Evolutionary conservation across 129 eudicot genomes (phyloP), one percentile per base, ranked within the genome.

Genomic region (Arctium lappa): DNA sequence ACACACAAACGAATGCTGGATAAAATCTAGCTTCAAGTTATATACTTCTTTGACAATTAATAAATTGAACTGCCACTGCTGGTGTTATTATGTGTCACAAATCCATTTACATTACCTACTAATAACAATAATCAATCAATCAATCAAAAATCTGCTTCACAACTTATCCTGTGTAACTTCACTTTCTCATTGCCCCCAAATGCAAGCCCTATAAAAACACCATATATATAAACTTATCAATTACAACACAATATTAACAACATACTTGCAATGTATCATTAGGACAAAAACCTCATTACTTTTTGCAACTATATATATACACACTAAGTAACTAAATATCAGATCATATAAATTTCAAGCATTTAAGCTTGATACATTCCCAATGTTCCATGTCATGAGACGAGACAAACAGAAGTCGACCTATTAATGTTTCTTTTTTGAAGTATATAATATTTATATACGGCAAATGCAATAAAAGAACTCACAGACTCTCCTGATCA

Each of bases 151-250:
- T 22, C 76, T 77, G 50, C 37, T 82, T 82, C 81, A 79, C 36
- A 69, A 48, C 32, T 78, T 65, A 22, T 62, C 18, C 13, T 79
- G 29, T 66, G 5, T 2, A 13, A 27, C 80, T 16, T 42, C 68
- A 15, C 78, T 40, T 60, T 60, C 29, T 91, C 86, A 91, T 80
- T 86, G 91, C 13, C 90, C 88, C 95, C 95, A 91, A 74, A 91
- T 89, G 81, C 95, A 91, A 75, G 92, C 90, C 91, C 95, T 91
- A 80, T 50, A 81, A 78, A 18, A 60, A 31, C 31, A 48, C 80
- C 83, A 1, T 8, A 30, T 80, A 50, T 79, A 30, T 3, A 80
- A 80, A 50, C 50, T 36, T 72, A 48, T 50, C n/a, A 60, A 60
- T 60, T 60, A 60, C 29, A 60, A 56, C 65, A 56, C 65, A 4